phyloP scores from a whole-genome alignment of 305 asterid genomes.

The Fraxinus latifolia region DNA sequence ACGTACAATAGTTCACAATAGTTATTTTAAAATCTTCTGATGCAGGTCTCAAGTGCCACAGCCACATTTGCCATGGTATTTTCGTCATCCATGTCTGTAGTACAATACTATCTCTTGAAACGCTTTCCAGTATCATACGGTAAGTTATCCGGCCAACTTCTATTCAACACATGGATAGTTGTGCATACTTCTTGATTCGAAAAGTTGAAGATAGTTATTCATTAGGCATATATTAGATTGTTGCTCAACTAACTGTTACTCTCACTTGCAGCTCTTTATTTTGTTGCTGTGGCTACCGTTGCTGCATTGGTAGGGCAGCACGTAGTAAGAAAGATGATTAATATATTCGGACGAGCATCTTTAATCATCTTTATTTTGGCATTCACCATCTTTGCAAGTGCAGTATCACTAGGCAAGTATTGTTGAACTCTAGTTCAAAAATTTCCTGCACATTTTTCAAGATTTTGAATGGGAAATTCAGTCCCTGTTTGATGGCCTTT shows the following conservation, averaged over 20 bases:
- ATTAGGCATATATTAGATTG: background rate
- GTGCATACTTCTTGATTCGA: background rate
- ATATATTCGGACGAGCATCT: constrained; percentile 61
- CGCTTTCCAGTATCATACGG: constrained; percentile 71
- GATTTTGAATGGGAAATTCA: background rate
- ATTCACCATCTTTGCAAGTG: constrained; percentile 55
- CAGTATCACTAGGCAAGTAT: constrained; percentile 54
- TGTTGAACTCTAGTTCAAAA: background rate
- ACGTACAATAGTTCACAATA: background rate
- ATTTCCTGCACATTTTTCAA: background rate
- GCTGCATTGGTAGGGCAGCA: constrained; percentile 70
- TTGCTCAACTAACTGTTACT: background rate
- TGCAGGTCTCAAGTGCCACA: constrained; percentile 72
- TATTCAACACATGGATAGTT: background rate
- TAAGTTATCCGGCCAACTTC: constrained; percentile 17
- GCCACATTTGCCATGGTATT: constrained; percentile 65
- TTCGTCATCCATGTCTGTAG: constrained; percentile 75
- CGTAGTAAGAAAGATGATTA: constrained; percentile 54
- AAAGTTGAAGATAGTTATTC: background rate
- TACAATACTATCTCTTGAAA: constrained; percentile 60
- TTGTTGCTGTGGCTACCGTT: constrained; percentile 52
- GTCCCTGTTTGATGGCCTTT: no score
- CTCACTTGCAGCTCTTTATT: constrained; percentile 56
- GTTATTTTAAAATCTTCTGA: constrained; percentile 5
- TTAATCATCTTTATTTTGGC: constrained; percentile 65